phyloP scores from a whole-genome alignment of 805 yeast genomes.

The Lachancea nothofagi region DNA sequence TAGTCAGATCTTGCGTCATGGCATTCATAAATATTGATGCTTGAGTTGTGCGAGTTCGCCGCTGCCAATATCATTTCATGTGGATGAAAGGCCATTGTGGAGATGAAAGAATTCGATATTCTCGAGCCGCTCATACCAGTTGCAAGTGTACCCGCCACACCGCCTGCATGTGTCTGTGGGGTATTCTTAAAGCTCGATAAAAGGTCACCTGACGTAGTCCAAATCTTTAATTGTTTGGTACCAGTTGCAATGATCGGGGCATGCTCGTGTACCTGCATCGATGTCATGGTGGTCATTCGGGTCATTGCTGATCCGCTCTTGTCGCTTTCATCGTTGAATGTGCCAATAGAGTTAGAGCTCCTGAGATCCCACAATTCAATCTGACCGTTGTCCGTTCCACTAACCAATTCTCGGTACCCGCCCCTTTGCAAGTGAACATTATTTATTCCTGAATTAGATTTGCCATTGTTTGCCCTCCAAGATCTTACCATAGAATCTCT shows the following conservation, averaged over 20 bases:
- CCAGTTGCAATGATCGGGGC: constrained; percentile 94
- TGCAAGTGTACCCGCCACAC: constrained; percentile 30
- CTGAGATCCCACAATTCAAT: constrained; percentile 92
- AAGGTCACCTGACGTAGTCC: constrained; percentile 80
- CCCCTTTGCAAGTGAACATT: constrained; percentile 96
- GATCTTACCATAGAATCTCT: constrained; percentile 78
- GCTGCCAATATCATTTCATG: constrained; percentile 92
- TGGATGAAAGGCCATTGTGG: constrained; percentile 77
- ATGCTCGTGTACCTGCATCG: constrained; percentile 87
- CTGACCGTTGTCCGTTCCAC: constrained; percentile 77
- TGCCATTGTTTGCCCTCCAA: constrained; percentile 46
- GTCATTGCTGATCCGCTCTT: constrained; percentile 24
- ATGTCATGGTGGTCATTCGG: constrained; percentile 41
- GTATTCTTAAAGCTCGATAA: constrained; percentile 50
- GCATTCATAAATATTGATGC: constrained; percentile 57
- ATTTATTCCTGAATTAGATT: constrained; percentile 51
- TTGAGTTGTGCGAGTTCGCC: constrained; percentile 70
- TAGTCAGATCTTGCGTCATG: constrained; percentile 28
- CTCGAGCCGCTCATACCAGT: constrained; percentile 30
- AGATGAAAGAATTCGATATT: constrained; percentile 43
- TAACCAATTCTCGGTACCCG: constrained; percentile 81
- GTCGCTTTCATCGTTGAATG: constrained; percentile 49
- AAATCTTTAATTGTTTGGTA: constrained; percentile 67
- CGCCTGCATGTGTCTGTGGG: constrained; percentile 22
- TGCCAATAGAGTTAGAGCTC: constrained; percentile 58